Conservation (phyloP, 2,329 filamentous ascomycete species). For the Corniculantispora saksenae region DNA sequence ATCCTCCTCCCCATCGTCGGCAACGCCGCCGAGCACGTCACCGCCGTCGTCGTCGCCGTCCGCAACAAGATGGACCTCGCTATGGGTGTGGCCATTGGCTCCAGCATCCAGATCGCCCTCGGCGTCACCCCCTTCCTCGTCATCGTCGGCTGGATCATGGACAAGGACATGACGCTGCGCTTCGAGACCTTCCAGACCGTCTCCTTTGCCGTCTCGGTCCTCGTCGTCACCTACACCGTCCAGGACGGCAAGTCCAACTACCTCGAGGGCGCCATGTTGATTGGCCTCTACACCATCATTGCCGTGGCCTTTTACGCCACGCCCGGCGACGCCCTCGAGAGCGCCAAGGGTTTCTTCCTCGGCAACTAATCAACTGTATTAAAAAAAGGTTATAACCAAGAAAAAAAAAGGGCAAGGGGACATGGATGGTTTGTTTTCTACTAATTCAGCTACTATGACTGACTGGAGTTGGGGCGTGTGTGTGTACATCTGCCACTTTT, state of each 20-base stretch:
- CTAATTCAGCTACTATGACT: background rate
- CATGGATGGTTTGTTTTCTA: background rate
- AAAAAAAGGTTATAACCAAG: too few relatives aligned
- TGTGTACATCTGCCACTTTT: background rate
- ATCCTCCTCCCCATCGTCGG: conserved; percentile 79
- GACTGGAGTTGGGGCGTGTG: conserved; percentile 2
- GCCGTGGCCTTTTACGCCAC: conserved; percentile 62
- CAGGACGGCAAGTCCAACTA: conserved; percentile 85
- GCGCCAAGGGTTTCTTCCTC: conserved; percentile 24
- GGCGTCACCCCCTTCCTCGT: conserved; percentile 80
- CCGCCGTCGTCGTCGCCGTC: conserved; percentile 74
- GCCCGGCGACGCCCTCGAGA: conserved; percentile 49
- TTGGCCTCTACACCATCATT: conserved; percentile 59
- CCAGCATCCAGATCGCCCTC: conserved; percentile 79
- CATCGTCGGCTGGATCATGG: conserved; percentile 77
- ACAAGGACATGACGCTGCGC: conserved; percentile 72
- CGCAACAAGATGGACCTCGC: conserved; percentile 76
- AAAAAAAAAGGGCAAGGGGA: background rate
- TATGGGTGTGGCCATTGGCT: conserved; percentile 80
- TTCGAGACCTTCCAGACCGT: conserved; percentile 79
- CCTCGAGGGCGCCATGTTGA: conserved; percentile 72
- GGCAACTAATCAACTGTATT: conserved; percentile 3
- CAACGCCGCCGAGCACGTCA: conserved; percentile 80
- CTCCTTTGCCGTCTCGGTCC: conserved; percentile 72
- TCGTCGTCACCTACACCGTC: conserved; percentile 75